Evolutionary conservation across 345 rosid genomes (phyloP).

Genomic region (Ceriops tagal): DNA sequence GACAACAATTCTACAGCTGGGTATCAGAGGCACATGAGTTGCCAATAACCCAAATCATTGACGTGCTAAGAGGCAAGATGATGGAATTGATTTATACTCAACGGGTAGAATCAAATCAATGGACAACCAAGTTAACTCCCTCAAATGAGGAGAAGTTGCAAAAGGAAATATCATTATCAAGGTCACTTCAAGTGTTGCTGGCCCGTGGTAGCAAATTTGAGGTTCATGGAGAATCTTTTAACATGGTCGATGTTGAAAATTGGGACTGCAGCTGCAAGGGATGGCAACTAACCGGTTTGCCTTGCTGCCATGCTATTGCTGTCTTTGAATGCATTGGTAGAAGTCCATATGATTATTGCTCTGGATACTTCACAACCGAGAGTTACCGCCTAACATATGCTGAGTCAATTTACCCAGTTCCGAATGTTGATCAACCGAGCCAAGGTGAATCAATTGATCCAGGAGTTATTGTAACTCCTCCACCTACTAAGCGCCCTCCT

Average conservation of each 20-base stretch:
- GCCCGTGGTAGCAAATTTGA: conserved; percentile 54
- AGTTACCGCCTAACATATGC: conserved; percentile 17
- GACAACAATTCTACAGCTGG: conserved; percentile 81
- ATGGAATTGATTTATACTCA: conserved; percentile 72
- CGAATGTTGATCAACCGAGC: conserved; percentile 58
- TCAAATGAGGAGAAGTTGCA: conserved; percentile 71
- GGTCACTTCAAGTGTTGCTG: conserved; percentile 50
- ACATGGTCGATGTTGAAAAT: conserved; percentile 55
- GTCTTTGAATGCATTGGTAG: conserved; percentile 56
- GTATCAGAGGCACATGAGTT: conserved; percentile 81
- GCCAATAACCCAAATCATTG: conserved; percentile 89
- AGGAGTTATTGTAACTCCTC: conserved; percentile 63
- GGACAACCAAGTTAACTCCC: conserved; percentile 72
- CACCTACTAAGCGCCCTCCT: conserved; percentile 77
- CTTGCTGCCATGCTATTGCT: conserved; percentile 85
- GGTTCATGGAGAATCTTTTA: conserved; percentile 65
- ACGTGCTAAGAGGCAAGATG: conserved; percentile 70
- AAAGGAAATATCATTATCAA: conserved; percentile 48
- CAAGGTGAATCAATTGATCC: conserved; percentile 39
- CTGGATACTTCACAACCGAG: conserved; percentile 29
- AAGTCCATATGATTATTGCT: conserved; percentile 76
- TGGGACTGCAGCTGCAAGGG: conserved; percentile 84
- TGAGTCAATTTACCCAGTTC: conserved; percentile 57
- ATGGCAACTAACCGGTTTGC: conserved; percentile 74
- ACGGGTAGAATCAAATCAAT: conserved; percentile 63